Base-by-base conservation (phyloP, 129 eudicot genomes). In the Cynara cardunculus region DNA sequence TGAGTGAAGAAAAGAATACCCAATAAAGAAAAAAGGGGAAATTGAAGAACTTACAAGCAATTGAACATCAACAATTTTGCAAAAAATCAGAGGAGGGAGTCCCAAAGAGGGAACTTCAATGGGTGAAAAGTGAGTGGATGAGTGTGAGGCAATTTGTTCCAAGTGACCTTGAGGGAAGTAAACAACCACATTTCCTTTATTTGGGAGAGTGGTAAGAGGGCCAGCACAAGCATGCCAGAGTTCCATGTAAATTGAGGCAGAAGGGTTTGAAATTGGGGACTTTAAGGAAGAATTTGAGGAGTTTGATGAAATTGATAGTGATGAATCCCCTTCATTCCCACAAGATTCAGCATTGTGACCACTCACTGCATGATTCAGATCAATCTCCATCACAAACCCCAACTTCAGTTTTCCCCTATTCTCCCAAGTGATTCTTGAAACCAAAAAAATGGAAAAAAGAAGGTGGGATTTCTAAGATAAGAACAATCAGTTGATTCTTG, bases 201-300 rank as follows among this genome's bases (percentile, higher is more conserved):
- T 88, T 66, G 97, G 98, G 59, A 90, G 89, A 56, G 83, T 78
- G 3, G 92, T 90, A 12, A 92, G 85, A 81, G 98, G 97, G 10
- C 98, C 98, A 88, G 98, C 96, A 92, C 98, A 90, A 74, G 98
- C 97, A 88, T 94, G 89, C 98, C 98, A 94, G 37, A 88, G 97
- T 88, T 94, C 96, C 88, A 69, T 86, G 69, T 87, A 85, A 37
- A 87, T 85, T 56, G 92, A 78, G 12, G 89, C 80, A 37, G 83
- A 46, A 73, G 66, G 26, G 70, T 91, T 81, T 18, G 89, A 78
- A 66, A 73, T 74, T 13, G 90, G 83, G 37, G 89, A 85, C 31
- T 71, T 81, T 44, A 86, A 83, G 32, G 92, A 84, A 28, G 88
- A 89, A 75, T 84, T 81, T 69, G 81, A 86, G 62, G 89, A 84